Conservation (phyloP, 768 basidiomycete genomes). For the Cubamyces sp. region DNA sequence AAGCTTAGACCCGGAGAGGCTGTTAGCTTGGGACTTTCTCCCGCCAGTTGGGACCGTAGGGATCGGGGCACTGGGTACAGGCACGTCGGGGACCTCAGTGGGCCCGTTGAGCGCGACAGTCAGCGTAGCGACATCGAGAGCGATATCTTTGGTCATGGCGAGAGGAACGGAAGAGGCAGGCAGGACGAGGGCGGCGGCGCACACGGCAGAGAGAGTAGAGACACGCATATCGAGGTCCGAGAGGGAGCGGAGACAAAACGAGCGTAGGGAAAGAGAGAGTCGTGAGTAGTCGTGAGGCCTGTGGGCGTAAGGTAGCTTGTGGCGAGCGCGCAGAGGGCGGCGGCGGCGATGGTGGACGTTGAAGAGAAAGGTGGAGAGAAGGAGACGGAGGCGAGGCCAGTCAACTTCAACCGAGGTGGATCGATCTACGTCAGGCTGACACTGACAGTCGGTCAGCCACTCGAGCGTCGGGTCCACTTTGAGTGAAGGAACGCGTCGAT, state of each 20-base stretch:
- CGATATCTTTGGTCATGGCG: conserved; percentile 7
- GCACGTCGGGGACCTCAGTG: conserved; percentile 23
- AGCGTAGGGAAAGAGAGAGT: not conserved
- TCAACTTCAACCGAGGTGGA: conserved; percentile 11
- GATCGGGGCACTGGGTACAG: not conserved
- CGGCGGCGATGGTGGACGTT: conserved; percentile 9
- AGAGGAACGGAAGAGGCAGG: conserved; percentile 27
- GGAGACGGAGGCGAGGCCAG: not conserved
- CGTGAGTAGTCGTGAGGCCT: conserved; percentile 22
- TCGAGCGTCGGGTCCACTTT: not conserved
- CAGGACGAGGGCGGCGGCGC: conserved; percentile 16
- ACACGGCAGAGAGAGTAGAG: conserved; percentile 21
- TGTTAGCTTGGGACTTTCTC: not conserved
- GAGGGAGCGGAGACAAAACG: conserved; percentile 14
- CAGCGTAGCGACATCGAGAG: conserved; percentile 4
- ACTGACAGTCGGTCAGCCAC: not conserved
- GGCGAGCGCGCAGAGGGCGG: not conserved
- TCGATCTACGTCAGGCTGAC: not conserved
- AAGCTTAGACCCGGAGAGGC: conserved; percentile 9
- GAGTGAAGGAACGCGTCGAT: not conserved
- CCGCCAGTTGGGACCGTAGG: not conserved
- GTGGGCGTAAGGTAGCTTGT: conserved; percentile 21
- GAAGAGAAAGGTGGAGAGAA: not conserved
- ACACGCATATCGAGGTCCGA: conserved; percentile 8
- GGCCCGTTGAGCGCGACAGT: conserved; percentile 21